Evolutionary conservation across 1,284 basidiomycete genomes (phyloP).

Genomic region (Heterobasidion annosum): DNA sequence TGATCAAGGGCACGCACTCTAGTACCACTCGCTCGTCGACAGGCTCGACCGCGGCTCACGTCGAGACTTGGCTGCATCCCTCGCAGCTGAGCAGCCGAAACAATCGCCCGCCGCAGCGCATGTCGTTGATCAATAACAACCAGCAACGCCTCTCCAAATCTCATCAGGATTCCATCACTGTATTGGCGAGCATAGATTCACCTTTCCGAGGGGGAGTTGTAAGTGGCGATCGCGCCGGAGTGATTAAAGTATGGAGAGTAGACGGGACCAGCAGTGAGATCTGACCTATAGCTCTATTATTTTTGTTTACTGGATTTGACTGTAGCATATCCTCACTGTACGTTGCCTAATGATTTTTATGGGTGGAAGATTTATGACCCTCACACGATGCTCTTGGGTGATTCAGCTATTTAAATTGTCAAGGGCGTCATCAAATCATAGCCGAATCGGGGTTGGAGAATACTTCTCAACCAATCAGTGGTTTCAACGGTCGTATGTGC

Average conservation of each 20-base stretch:
- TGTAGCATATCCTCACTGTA: too few species aligned
- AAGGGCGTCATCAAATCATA: too few species aligned
- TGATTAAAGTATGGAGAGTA: conserved; percentile 77
- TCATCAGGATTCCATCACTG: conserved; percentile 81
- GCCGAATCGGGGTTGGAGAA: too few species aligned
- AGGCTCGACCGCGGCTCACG: conserved; percentile 26
- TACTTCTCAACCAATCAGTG: too few species aligned
- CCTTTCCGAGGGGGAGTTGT: conserved; percentile 84
- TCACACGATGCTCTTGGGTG: too few species aligned
- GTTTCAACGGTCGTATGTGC: too few species aligned
- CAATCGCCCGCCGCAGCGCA: conserved; percentile 64
- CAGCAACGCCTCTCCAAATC: conserved; percentile 71
- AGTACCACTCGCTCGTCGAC: conserved; percentile 5
- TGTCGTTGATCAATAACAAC: conserved; percentile 69
- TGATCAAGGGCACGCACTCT: neutral
- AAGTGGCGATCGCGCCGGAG: conserved; percentile 76
- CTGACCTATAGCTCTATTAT: too few species aligned
- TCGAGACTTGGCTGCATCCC: conserved; percentile 58
- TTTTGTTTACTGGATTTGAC: too few species aligned
- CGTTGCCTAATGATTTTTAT: too few species aligned
- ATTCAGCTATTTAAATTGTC: too few species aligned
- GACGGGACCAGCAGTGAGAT: conserved; percentile 22
- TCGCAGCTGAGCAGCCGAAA: conserved; percentile 34
- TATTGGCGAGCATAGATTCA: conserved; percentile 73
- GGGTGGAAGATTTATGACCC: too few species aligned